These are phyloP conservation scores for Fusarium pseudograminearum DNA, from an alignment of 2,329 filamentous ascomycete genomes.

Conservation along the genomic window DNA sequence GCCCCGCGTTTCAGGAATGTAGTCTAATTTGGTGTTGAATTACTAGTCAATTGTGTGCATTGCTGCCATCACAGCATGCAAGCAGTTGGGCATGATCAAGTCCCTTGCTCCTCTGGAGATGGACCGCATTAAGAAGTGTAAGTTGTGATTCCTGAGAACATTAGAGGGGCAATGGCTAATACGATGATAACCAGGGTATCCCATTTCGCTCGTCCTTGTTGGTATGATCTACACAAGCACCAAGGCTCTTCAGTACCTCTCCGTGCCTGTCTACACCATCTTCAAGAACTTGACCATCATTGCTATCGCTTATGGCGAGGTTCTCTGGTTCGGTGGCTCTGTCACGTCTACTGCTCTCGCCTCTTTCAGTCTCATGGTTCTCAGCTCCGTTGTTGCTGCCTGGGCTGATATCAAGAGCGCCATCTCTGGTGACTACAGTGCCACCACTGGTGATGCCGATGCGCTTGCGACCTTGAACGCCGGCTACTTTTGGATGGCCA, in stretches of 20 bases:
- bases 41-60: constrained; percentile 88
- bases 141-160: constrained; percentile 46
- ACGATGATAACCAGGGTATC: constrained; percentile 78
- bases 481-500: constrained; percentile 96
- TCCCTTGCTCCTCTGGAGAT: constrained; percentile 84
- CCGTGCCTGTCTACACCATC: constrained; percentile 98
- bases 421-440: constrained; percentile 66
- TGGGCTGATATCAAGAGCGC: constrained; percentile 97
- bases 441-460: constrained; percentile 60
- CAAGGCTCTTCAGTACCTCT: constrained; percentile 95
- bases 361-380: constrained; percentile 95
- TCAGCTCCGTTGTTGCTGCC: constrained; percentile 92
- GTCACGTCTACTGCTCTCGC: constrained; percentile 89
- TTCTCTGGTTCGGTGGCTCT: constrained; percentile 95
- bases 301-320: constrained; percentile 97
- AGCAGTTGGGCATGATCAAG: constrained; percentile 82
- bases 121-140: constrained; percentile 94
- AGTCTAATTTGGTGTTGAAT: background rate
- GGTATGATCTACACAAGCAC: constrained; percentile 99
- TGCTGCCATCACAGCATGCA: constrained; percentile 83
- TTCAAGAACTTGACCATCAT: constrained; percentile 99
- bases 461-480: constrained; percentile 91
- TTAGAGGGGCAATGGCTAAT: constrained; percentile 2
- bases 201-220: constrained; percentile 92
- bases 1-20: background rate